Conservation (phyloP, 2,329 filamentous ascomycete genomes). For the Alternaria rosae region DNA sequence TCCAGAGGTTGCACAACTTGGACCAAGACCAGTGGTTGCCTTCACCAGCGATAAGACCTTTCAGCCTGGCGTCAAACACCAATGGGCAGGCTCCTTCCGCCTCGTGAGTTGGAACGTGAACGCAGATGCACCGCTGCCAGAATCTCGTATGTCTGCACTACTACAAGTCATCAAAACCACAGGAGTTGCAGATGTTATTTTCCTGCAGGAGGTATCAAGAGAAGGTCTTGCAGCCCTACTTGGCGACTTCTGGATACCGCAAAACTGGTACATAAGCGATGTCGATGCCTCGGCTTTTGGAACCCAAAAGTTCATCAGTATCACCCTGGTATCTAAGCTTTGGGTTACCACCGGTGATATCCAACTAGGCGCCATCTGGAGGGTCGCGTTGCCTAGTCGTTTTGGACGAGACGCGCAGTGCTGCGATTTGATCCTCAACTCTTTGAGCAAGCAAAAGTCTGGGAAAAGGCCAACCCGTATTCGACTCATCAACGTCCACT, state of each 20-base stretch:
- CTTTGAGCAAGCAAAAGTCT: neutral
- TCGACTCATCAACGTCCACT: conserved; percentile 7
- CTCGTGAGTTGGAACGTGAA: conserved; percentile 11
- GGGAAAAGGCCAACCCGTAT: neutral
- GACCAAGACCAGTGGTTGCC: neutral
- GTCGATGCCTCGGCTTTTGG: neutral
- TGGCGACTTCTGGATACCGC: neutral
- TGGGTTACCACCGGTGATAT: neutral
- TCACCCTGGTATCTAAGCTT: neutral
- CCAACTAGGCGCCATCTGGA: conserved; percentile 2
- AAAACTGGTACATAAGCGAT: conserved; percentile 10
- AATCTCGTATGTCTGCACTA: conserved; percentile 7
- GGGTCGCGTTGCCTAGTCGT: conserved; percentile 3
- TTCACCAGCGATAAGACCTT: neutral
- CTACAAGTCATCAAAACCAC: neutral
- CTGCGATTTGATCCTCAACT: conserved; percentile 6
- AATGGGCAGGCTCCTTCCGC: conserved; percentile 7
- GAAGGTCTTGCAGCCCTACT: neutral
- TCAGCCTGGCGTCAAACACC: neutral
- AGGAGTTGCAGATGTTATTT: neutral
- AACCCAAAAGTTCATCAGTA: conserved; percentile 3
- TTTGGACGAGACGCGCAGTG: conserved; percentile 9
- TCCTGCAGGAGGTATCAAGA: conserved; percentile 8
- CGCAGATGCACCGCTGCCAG: neutral
- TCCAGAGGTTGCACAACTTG: conserved; percentile 6